Evolutionary conservation across 768 basidiomycete species (phyloP).

Genomic region (Xerocomus potaroensis): DNA sequence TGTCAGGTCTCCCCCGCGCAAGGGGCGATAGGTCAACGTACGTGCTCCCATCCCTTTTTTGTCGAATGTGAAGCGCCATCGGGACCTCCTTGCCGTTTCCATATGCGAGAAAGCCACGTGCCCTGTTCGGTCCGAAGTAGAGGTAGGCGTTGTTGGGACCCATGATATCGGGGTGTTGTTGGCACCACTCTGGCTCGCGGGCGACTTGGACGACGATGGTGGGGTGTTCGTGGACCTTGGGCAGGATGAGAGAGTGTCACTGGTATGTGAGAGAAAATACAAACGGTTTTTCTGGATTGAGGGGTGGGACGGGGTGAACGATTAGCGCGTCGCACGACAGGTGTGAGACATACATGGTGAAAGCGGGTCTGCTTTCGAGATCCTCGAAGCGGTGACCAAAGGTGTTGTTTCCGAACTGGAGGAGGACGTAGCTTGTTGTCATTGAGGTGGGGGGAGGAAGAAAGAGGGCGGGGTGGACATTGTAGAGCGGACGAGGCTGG

Average conservation of each 20-base stretch:
- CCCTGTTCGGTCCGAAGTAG: conserved; percentile 64
- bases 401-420: conserved; percentile 63
- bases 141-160: conserved; percentile 77
- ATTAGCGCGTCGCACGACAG: neutral
- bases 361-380: conserved; percentile 57
- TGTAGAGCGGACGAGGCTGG: conserved; percentile 8
- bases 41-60: conserved; percentile 59
- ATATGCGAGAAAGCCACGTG: conserved; percentile 62
- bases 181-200: conserved; percentile 63
- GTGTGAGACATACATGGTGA: conserved; percentile 53
- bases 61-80: conserved; percentile 56
- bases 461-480: conserved; percentile 8
- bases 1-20: neutral
- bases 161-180: conserved; percentile 66
- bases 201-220: conserved; percentile 61
- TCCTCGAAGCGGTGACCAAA: conserved; percentile 62
- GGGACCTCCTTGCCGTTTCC: conserved; percentile 55
- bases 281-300: conserved; percentile 19
- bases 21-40: conserved; percentile 35
- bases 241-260: neutral
- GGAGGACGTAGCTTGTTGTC: conserved; percentile 44
- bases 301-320: conserved; percentile 1
- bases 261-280: conserved; percentile 3
- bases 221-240: conserved; percentile 51
- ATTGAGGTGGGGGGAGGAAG: conserved; percentile 27